Conservation (phyloP, 2,329 filamentous ascomycete species). For the Apiospora sp. region DNA sequence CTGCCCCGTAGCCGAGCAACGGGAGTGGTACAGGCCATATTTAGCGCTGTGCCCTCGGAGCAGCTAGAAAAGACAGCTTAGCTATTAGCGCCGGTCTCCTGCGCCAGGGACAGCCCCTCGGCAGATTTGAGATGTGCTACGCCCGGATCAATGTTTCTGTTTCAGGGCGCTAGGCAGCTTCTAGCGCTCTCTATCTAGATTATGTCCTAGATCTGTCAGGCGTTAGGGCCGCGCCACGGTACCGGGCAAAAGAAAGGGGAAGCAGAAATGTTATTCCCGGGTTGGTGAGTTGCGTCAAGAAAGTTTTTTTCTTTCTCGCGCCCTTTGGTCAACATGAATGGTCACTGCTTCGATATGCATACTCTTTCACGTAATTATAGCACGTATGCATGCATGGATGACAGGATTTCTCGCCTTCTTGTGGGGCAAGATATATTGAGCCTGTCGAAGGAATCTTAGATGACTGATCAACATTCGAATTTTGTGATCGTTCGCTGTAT, state of each 20-base stretch:
- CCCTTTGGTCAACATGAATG: not conserved
- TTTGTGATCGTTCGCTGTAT: not conserved
- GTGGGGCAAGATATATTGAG: not conserved
- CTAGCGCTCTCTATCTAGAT: not conserved
- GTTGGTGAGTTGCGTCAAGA: no score
- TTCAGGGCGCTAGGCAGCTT: constrained; percentile 10
- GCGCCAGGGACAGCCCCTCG: constrained; percentile 1
- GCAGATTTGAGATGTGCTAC: constrained; percentile 1
- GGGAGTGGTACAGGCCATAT: not conserved
- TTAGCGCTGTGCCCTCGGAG: not conserved
- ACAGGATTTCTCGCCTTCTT: not conserved
- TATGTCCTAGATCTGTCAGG: constrained; percentile 13
- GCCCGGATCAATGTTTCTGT: not conserved
- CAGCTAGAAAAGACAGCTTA: not conserved
- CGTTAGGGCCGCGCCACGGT: constrained; percentile 7
- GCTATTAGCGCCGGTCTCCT: not conserved
- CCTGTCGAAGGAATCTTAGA: not conserved
- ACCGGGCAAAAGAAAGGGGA: not conserved
- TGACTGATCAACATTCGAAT: not conserved
- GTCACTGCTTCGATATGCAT: not conserved
- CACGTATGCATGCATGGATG: not conserved
- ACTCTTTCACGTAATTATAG: not conserved
- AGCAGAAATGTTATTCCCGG: not conserved
- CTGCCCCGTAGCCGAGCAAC: not conserved
- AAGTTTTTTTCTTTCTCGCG: no score